phyloP scores from a whole-genome alignment of 2,329 filamentous ascomycete species.

The Neocucurbitaria cava region DNA sequence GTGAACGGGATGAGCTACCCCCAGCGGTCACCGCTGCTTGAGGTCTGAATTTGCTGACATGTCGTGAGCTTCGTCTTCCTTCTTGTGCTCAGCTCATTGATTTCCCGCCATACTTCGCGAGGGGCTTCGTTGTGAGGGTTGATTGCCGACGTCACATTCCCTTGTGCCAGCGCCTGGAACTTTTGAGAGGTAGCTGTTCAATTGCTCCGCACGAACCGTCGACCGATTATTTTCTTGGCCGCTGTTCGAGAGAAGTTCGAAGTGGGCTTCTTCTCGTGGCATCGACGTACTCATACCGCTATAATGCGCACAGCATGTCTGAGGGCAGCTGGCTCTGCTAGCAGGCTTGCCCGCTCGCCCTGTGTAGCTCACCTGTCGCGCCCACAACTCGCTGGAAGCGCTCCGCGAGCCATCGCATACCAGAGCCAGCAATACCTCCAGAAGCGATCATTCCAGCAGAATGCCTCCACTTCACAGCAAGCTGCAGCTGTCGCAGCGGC shows the following conservation, averaged over 20 bases:
- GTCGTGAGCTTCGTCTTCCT: conserved; percentile 8
- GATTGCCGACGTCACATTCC: conserved; percentile 1
- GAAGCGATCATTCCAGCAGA: conserved; percentile 33
- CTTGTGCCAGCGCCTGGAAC: neutral
- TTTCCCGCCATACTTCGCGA: neutral
- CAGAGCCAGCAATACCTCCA: conserved; percentile 23
- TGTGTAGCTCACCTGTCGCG: conserved; percentile 29
- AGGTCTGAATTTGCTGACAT: neutral
- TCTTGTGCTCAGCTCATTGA: neutral
- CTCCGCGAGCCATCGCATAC: conserved; percentile 23
- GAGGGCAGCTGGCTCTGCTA: conserved; percentile 39
- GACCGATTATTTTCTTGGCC: neutral
- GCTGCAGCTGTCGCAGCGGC: conserved; percentile 30
- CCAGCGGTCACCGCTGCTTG: conserved; percentile 5
- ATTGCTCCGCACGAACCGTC: neutral
- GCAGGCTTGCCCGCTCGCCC: conserved; percentile 32
- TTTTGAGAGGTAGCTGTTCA: neutral
- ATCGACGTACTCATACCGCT: conserved; percentile 6
- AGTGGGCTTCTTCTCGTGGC: conserved; percentile 2
- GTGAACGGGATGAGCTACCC: neutral
- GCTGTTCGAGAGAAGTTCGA: neutral
- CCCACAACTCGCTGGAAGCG: conserved; percentile 22
- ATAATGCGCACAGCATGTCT: conserved; percentile 43
- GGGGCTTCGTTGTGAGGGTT: neutral
- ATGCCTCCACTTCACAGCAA: conserved; percentile 22